These are phyloP conservation scores for Linaria vulgaris DNA, from an alignment of 257 asterid genomes.

Conservation along the genomic window DNA sequence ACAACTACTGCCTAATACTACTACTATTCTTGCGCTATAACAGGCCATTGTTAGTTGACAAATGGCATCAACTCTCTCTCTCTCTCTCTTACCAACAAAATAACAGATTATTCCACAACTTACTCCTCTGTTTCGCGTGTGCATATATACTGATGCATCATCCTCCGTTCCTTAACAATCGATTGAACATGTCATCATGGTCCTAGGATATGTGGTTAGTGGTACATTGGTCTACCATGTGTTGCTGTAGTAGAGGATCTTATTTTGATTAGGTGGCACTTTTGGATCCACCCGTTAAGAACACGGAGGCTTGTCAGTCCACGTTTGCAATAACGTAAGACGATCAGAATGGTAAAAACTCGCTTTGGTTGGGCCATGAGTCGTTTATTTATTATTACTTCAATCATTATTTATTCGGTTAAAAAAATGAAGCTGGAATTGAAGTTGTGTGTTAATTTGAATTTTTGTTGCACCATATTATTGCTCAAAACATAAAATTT, in stretches of 20 bases:
- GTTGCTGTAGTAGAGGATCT: neutral
- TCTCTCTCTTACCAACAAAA: neutral
- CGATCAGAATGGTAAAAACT: no score
- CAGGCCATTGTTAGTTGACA: slow-evolving; percentile 42
- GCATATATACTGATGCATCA: slow-evolving; percentile 1
- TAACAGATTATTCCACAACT: neutral
- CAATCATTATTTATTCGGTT: no score
- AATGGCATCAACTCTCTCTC: slow-evolving; percentile 13
- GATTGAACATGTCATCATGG: neutral
- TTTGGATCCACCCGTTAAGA: slow-evolving; percentile 23
- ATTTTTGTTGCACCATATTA: no score
- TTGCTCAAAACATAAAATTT: no score
- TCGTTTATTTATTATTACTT: no score
- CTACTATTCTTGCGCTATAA: slow-evolving; percentile 30
- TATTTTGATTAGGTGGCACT: slow-evolving; percentile 26
- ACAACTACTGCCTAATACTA: no score
- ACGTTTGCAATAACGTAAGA: slow-evolving; percentile 22
- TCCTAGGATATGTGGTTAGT: slow-evolving; percentile 1
- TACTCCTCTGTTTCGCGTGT: neutral
- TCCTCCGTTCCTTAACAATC: slow-evolving; percentile 12
- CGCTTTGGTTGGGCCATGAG: no score
- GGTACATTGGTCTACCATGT: neutral
- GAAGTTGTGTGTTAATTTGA: no score
- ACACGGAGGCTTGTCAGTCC: slow-evolving; percentile 21
- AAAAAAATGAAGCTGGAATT: no score